phyloP scores from a whole-genome alignment of 2,329 filamentous ascomycete species.

The Phaeosphaeria sp. region DNA sequence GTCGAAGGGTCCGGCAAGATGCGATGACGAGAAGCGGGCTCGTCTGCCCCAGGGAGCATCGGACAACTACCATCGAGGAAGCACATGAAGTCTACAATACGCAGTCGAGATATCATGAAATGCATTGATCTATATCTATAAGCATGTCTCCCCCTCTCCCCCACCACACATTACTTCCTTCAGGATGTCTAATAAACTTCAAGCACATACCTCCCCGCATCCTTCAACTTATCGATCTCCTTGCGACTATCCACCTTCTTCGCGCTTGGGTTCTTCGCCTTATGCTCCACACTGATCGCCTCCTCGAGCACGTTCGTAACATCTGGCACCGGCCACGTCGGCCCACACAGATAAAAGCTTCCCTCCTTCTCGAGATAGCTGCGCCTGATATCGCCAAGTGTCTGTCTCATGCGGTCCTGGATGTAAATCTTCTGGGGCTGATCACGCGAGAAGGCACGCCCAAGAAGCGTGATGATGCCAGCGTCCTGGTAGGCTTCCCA shows the following conservation, averaged over 20 bases:
- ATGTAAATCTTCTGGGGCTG: slow-evolving; percentile 99
- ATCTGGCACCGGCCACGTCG: slow-evolving; percentile 98
- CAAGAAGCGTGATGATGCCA: slow-evolving; percentile 91
- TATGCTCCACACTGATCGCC: slow-evolving; percentile 80
- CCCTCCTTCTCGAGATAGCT: slow-evolving; percentile 89
- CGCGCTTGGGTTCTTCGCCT: slow-evolving; percentile 54
- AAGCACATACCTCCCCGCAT: slow-evolving; percentile 89
- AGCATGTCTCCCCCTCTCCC: not conserved
- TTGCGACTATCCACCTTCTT: slow-evolving; percentile 86
- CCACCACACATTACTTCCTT: not conserved
- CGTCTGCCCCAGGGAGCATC: no score
- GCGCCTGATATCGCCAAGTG: slow-evolving; percentile 78
- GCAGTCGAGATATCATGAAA: not conserved
- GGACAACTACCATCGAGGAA: no score
- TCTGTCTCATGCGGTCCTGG: slow-evolving; percentile 96
- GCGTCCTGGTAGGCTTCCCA: slow-evolving; percentile 98
- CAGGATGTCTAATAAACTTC: slow-evolving; percentile 81
- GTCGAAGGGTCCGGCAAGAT: no score
- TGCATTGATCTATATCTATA: not conserved
- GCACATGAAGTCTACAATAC: no score
- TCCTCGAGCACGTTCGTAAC: slow-evolving; percentile 94
- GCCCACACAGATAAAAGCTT: slow-evolving; percentile 95
- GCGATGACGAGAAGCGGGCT: no score
- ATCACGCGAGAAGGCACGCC: slow-evolving; percentile 93
- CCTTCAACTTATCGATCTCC: slow-evolving; percentile 98